Evolutionary conservation across 2,329 filamentous ascomycete genomes (phyloP), one percentile per base, ranked within the genome.

Genomic region (Aspergillus udagawae): DNA sequence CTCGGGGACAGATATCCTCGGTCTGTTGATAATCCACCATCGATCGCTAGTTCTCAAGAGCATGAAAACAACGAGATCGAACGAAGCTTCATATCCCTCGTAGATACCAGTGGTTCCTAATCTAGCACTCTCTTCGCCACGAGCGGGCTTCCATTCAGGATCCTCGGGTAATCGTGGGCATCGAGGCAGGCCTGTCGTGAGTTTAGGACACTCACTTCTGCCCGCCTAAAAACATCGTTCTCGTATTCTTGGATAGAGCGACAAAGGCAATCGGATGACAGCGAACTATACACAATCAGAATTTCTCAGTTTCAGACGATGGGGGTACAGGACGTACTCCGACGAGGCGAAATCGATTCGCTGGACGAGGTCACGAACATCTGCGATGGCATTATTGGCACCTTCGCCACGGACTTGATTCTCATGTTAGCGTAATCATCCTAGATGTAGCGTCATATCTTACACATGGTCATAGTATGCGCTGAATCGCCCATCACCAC

Each of bases 381-480:
- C 83, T 6, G 79, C 67, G 38, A 85, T 81, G 2, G 79, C 82
- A 52, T 84, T 82, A 59, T 85, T 85, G 5, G 80, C 82, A 1
- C 81, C 82, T 67, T 85, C 83, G 2, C 83, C 83, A 12, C 83
- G 77, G 63, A 82, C 82, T 85, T 58, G 32, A 38, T 35, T 44
- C 1, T n/a, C 7, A 6, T 3, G 52, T 47, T 51, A 51, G 27
- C 42, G 47, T 17, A 28, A 44, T 3, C 42, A 32, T 27, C 5
- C 6, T 17, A 27, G 3, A 5, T 4, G 6, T 14, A 49, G 14
- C 3, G 42, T 44, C 17, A 44, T 12, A 20, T 72, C 81, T 68
- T 76, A 85, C 81, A 85, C 82, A 85, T 85, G 0, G 80, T 79
- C 82, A 85, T 85, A 0, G 80, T 76, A 65, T 86, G 83, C 3